Percentiles rank a stretch among this genome's conserved stretches.
phyloP scores from a whole-genome alignment of 2,329 filamentous ascomycete genomes.

The Metarhizium album region DNA sequence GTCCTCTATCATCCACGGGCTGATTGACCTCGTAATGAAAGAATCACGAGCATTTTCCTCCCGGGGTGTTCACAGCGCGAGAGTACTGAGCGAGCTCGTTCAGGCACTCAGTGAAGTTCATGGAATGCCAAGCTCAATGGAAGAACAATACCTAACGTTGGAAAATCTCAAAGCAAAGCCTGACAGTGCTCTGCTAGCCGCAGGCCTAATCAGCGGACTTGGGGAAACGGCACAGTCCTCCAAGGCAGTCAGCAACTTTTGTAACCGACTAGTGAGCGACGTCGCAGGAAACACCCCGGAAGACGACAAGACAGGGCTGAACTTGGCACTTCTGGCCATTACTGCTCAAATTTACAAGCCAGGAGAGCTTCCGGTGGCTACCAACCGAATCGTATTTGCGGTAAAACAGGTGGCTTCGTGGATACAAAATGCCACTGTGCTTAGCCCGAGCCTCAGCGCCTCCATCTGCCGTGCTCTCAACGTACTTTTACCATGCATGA shows the following conservation, averaged over 20 bases:
- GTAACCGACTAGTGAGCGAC: constrained; percentile 51
- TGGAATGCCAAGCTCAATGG: constrained; percentile 32
- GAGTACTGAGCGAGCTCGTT: constrained; percentile 39
- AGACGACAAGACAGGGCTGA: constrained; percentile 33
- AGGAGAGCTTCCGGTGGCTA: constrained; percentile 44
- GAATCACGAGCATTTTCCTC: constrained; percentile 31
- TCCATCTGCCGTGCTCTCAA: constrained; percentile 47
- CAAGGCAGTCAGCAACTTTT: constrained; percentile 39
- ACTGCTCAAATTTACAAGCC: constrained; percentile 40
- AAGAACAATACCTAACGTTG: constrained; percentile 35
- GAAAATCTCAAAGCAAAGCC: constrained; percentile 36
- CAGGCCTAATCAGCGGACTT: constrained; percentile 41
- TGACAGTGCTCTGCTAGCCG: constrained; percentile 34
- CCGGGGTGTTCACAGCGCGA: constrained; percentile 40
- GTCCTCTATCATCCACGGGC: constrained; percentile 26
- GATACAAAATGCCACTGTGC: constrained; percentile 41
- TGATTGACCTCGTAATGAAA: constrained; percentile 35
- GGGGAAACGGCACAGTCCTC: constrained; percentile 38
- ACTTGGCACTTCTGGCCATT: constrained; percentile 43
- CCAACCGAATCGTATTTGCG: constrained; percentile 69
- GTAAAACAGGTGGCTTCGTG: constrained; percentile 68
- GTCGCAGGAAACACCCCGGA: constrained; percentile 37
- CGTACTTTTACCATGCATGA: constrained; percentile 59
- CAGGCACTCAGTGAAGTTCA: constrained; percentile 35
- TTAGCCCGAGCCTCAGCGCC: constrained; percentile 33